Percentiles rank a stretch among this genome's conserved stretches.
phyloP scores from a whole-genome alignment of 2,329 filamentous ascomycete species.

The Neofusicoccum cordaticola region DNA sequence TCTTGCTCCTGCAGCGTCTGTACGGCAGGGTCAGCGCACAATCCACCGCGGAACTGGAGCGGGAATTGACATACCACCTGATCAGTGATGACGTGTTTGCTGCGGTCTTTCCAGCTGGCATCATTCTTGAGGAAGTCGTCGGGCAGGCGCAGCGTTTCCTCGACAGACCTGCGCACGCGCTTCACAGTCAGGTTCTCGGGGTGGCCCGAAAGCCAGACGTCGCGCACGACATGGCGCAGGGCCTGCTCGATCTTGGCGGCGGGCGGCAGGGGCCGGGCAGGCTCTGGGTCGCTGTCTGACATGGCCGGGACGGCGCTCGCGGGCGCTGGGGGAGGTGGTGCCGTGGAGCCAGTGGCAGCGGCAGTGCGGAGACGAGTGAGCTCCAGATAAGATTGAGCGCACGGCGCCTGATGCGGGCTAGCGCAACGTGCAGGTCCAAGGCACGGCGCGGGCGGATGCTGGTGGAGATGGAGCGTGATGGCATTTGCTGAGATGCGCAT shows the following conservation, averaged over 20 bases:
- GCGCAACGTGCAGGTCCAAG: conserved; percentile 3
- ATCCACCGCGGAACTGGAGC: not conserved
- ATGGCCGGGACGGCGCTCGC: not conserved
- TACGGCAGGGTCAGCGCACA: not conserved
- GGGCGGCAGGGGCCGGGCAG: conserved; percentile 25
- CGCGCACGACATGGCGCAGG: conserved; percentile 41
- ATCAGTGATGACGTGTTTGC: conserved; percentile 53
- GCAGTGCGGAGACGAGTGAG: not conserved
- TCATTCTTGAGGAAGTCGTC: conserved; percentile 56
- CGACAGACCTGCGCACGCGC: conserved; percentile 52
- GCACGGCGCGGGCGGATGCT: conserved; percentile 8
- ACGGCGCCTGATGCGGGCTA: not conserved
- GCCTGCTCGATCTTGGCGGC: conserved; percentile 38
- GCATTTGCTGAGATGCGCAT: not conserved
- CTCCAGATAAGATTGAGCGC: conserved; percentile 3
- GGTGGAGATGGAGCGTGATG: not conserved
- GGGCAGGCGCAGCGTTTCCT: conserved; percentile 51
- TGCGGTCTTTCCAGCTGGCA: conserved; percentile 53
- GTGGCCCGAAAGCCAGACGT: conserved; percentile 40
- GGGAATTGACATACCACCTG: conserved; percentile 41
- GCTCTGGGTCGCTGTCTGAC: conserved; percentile 8
- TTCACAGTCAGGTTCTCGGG: conserved; percentile 57
- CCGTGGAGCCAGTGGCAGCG: not conserved
- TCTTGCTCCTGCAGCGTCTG: conserved; percentile 25
- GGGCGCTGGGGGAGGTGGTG: too few relatives aligned